Evolutionary conservation across 2,329 filamentous ascomycete species (phyloP), one percentile per base, ranked within the genome.

Genomic region (Bimuria novae-zelandiae): DNA sequence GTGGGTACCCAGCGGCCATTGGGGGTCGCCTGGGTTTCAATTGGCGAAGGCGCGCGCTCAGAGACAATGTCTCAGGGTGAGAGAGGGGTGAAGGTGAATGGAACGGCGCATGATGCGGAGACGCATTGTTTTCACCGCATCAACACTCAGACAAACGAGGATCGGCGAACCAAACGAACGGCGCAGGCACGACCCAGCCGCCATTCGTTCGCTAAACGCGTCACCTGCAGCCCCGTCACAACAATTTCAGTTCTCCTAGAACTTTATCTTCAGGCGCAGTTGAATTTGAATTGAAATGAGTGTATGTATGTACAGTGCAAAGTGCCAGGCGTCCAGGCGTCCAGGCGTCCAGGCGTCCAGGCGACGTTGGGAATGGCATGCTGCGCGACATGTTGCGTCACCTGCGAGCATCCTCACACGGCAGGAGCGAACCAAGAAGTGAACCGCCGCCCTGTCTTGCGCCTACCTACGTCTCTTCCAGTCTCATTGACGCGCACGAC

Each of bases 91-190:
- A 45, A 33, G 42, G 42, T 23, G 17, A 44, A 33, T n/a, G 19
- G 4, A 4, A 29, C 7, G 19, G n/a, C 5, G 10, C 30, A 46
- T 25, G 29, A 19, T 16, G 29, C 21, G 30, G 27, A 16, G 21
- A 27, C 30, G 30, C 30, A 36, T 46, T 43, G 43, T 35, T 46
- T 47, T 47, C 33, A 47, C 8, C n/a, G n/a, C n/a, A n/a, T n/a
- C n/a, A n/a, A n/a, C n/a, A n/a, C n/a, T 14, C 22, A 47, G 22
- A 4, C 14, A 14, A 19, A n/a, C 32, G 22, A 19, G n/a, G 32
- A 37, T 47, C 33, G 33, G 32, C 33, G 11, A 27, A 27, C 32
- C 17, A 16, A 2, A 21, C 32, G 44, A 32, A 29, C 44, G 44
- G 32, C 23, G 16, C 44, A 21, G 22, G 33, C 25, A n/a, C n/a